Conservation (phyloP, 306 rosid species). For the Inga leiocalycina region DNA sequence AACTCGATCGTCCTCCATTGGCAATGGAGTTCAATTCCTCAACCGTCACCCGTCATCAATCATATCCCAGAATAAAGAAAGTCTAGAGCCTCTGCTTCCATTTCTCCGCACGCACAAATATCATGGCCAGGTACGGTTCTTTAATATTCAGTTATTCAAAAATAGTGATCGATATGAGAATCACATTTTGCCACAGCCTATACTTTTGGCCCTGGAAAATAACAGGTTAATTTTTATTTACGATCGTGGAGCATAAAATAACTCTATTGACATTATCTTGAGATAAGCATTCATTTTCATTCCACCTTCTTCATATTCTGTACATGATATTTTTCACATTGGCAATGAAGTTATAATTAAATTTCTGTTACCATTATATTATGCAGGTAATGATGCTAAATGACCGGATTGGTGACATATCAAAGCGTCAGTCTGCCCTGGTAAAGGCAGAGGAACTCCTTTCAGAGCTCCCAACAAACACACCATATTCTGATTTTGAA, state of each 20-base stretch:
- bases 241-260: not conserved
- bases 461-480: not conserved
- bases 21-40: not conserved
- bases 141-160: not conserved
- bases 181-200: not conserved
- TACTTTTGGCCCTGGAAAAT: not conserved
- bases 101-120: not conserved
- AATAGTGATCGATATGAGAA: not conserved
- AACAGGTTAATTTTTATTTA: not conserved
- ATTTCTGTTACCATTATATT: not conserved
- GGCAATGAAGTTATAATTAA: not conserved
- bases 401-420: not conserved
- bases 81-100: not conserved
- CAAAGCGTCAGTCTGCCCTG: not conserved
- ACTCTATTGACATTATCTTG: not conserved
- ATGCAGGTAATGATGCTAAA: not conserved
- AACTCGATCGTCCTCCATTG: not conserved
- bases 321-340: not conserved
- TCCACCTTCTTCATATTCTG: not conserved
- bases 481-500: not conserved
- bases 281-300: not conserved
- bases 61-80: not conserved
- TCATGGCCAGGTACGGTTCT: not conserved
- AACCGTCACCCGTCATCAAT: not conserved
- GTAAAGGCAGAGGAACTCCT: not conserved